Evolutionary conservation across 768 basidiomycete species (phyloP), one percentile per base, ranked within the genome.

Genomic region (Lactarius deliciosus): DNA sequence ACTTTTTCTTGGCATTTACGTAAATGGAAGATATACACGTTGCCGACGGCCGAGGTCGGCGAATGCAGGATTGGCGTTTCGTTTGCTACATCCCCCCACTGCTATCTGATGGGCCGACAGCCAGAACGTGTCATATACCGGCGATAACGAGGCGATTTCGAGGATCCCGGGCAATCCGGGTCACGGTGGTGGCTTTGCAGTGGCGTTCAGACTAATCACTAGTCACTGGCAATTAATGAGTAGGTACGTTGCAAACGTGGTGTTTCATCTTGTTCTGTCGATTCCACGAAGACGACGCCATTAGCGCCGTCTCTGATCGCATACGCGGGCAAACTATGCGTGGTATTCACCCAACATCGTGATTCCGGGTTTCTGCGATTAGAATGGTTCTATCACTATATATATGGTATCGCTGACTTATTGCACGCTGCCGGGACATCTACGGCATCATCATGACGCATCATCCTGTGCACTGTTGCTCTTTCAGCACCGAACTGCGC

Each of bases 11-110:
- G 81, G 82, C 9, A 78, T 80, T 58, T 74, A 81, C 36, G 82
- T 83, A 16, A 83, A 82, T 69, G 79, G 80, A 58, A n/a, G 81
- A 83, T 58, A 80, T 81, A 2, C 81, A 81, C 5, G 79, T 78
- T 47, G n/a, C 45, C 30, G 32, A 38, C 30, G 20, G 60, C n/a
- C 20, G 32, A 40, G 56, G 59, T 54, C 25, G 47, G 18, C 16
- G 41, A 11, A 50, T 41, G 20, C 34, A 28, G 55, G 53, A 60
- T 64, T 57, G 25, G 41, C 38, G 25, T 60, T 55, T 55, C 47
- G 20, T 55, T 55, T 54, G 53, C 38, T 11, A 18, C 34, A 34
- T 63, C 45, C 20, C 32, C 56, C 5, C 9, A 32, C 38, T 36
- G 1, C 57, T 57, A 41, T 66, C 65, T 25, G 65, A 58, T 59